Base-by-base conservation (phyloP, 352 stramenopile species). In the Phytophthora nicotianae region DNA sequence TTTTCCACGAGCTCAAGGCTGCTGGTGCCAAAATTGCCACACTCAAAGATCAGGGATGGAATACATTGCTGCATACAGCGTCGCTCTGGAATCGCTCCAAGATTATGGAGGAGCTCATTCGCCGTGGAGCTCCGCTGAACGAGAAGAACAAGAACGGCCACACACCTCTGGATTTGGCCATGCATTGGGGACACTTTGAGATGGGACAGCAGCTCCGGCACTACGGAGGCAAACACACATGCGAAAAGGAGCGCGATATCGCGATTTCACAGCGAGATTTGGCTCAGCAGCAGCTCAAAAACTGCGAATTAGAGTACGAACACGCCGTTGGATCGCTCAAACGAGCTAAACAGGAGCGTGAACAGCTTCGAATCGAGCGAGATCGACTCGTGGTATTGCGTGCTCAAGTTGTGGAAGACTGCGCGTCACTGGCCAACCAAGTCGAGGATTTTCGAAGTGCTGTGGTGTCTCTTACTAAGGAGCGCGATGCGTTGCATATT, bases 221-320 rank as follows among this genome's bases (percentile, higher is more conserved):
- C 45, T 88, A 88, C 24, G 78, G 77, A 5, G 75, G 70, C 35
- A 88, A 88, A 43, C 78, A 85, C 45, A 80, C 70, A 20, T 85
- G 78, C 53, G 78, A 88, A 50, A 70, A 77, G 38, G 78, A 88
- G 50, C 73, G 78, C 7, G 78, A 88, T 50, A 53, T 85, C 23
- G 78, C 78, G 0, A 80, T 88, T 46, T 71, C 75, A 0, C 78
- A 88, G 60, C 70, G 78, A 2, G 75, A 88, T 55, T 33, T 85
- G 10, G 68, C 70, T 0, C 66, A 76, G 32, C 62, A 72, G 23
- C 72, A 83, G 21, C 43, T 77, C 14, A 58, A 64, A 8, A 73
- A 73, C n/a, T 70, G 54, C 26, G 65, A 76, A 20, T 38, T 58
- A 3, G 75, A 88, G 52, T 58, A 80, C 33, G 48, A 72, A 16